Evolutionary conservation across 2,329 filamentous ascomycete genomes (phyloP).

Genomic region (Sphaerostilbella broomeana): DNA sequence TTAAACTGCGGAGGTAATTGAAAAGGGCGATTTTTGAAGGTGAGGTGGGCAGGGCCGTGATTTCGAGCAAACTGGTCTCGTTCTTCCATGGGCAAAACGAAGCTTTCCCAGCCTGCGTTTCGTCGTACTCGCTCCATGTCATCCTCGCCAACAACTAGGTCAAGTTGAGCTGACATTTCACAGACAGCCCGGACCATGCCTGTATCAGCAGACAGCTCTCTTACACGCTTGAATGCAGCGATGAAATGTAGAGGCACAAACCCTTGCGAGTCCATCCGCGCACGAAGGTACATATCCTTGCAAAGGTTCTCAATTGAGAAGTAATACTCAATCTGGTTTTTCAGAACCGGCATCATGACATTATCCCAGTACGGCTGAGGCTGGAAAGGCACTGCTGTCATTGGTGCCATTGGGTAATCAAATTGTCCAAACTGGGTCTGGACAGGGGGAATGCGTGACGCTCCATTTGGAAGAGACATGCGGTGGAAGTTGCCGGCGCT

Average conservation of each 20-base stretch:
- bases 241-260: conserved; percentile 79
- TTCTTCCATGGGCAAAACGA: conserved; percentile 64
- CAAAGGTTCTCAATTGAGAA: conserved; percentile 93
- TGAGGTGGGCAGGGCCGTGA: conserved; percentile 50
- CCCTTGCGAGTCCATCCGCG: conserved; percentile 91
- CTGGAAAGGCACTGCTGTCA: conserved; percentile 30
- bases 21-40: conserved; percentile 30
- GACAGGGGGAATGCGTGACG: conserved; percentile 30
- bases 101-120: conserved; percentile 70
- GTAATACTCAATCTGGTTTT: conserved; percentile 73
- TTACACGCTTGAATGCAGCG: conserved; percentile 72
- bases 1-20: conserved; percentile 25
- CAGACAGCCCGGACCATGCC: conserved; percentile 70
- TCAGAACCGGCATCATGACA: conserved; percentile 36
- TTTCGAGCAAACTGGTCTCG: conserved; percentile 69
- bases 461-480: conserved; percentile 34
- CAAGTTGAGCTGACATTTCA: conserved; percentile 63
- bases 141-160: conserved; percentile 69
- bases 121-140: conserved; percentile 71
- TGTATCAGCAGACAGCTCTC: conserved; percentile 47
- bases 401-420: conserved; percentile 36
- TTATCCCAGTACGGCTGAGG: conserved; percentile 49
- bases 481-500: conserved; percentile 31
- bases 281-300: conserved; percentile 84
- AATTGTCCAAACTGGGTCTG: conserved; percentile 31